Conservation (phyloP, 2,329 filamentous ascomycete species). For the Fusarium caatingaense region DNA sequence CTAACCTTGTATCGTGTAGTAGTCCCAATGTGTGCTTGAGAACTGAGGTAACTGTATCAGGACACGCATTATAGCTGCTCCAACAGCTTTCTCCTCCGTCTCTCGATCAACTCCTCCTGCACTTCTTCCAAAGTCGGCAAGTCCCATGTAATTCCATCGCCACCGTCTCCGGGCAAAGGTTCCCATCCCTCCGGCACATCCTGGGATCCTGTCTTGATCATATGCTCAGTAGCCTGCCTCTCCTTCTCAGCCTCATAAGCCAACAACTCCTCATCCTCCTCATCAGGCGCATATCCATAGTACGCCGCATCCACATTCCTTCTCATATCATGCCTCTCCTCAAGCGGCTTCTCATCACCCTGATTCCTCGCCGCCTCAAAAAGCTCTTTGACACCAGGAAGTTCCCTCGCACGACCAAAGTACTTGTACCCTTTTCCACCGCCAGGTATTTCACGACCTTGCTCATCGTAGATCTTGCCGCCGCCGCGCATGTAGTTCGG, state of each 20-base stretch:
- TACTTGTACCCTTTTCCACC: conserved; percentile 94
- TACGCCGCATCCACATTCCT: conserved; percentile 91
- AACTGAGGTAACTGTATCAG: neutral
- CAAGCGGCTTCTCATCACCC: conserved; percentile 70
- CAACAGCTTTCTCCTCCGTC: conserved; percentile 83
- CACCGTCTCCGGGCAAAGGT: conserved; percentile 84
- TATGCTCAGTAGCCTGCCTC: conserved; percentile 77
- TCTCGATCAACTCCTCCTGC: conserved; percentile 91
- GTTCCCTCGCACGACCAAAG: conserved; percentile 88
- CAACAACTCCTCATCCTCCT: conserved; percentile 86
- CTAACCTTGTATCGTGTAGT: neutral
- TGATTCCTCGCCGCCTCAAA: conserved; percentile 80
- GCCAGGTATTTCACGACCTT: conserved; percentile 75
- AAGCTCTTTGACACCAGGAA: conserved; percentile 96
- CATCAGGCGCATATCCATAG: conserved; percentile 93
- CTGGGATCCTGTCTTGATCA: conserved; percentile 68
- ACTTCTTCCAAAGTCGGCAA: conserved; percentile 91
- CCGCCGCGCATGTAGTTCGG: conserved; percentile 92
- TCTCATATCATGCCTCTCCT: conserved; percentile 75
- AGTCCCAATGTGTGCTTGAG: neutral
- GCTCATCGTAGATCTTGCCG: conserved; percentile 77
- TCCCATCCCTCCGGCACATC: conserved; percentile 79
- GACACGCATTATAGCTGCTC: conserved; percentile 73
- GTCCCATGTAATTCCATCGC: conserved; percentile 84
- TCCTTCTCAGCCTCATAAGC: conserved; percentile 87